Base-by-base conservation (phyloP, 352 stramenopile genomes). In the Peronospora destructor region DNA sequence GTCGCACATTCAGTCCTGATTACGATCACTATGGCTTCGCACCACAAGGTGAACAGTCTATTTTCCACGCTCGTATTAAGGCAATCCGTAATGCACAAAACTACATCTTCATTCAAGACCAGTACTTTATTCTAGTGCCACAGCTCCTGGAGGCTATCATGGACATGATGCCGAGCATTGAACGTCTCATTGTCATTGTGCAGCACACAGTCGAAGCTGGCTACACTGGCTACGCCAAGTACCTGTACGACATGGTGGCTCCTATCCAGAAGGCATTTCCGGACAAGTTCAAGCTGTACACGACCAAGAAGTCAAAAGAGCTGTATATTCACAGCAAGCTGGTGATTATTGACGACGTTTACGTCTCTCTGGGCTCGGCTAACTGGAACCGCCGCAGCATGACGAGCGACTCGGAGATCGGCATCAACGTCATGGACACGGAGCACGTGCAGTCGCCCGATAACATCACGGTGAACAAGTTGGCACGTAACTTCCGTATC, bases 381-480 rank as follows among this genome's bases (percentile, higher is more conserved):
- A 97, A 96, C 66, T 96, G 94, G 63, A 97, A 96, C 56, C 82
- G 94, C 42, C 81, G 90, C 28, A 94, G 78, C 44, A 83, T 88
- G 56, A 84, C 73, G 33, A 78, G 60, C 29, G 76, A 86, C 59
- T 69, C 69, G 36, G 74, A 87, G 52, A 78, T 87, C 30, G 72
- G 58, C n/a, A 57, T 73, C 23, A 72, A 68, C 43, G 56, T 87
- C 16, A 56, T 87, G 13, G 73, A 83, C 41, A 62, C 66, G 33
- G 60, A 71, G 33, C 49, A 59, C 49, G 52, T 59, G 33, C 45
- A 59, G 50, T 64, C 60, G 19, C 60, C 45, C n/a, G 61, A 72
- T 30, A 61, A 64, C 12, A 71, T 83, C 35, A 68, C 55, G 10
- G 71, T 81, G 26, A 60, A 65, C 25, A 62, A 62, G 33, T 37